Conservation (phyloP, 2,329 filamentous ascomycete genomes). For the Pseudopyricularia cyperi region DNA sequence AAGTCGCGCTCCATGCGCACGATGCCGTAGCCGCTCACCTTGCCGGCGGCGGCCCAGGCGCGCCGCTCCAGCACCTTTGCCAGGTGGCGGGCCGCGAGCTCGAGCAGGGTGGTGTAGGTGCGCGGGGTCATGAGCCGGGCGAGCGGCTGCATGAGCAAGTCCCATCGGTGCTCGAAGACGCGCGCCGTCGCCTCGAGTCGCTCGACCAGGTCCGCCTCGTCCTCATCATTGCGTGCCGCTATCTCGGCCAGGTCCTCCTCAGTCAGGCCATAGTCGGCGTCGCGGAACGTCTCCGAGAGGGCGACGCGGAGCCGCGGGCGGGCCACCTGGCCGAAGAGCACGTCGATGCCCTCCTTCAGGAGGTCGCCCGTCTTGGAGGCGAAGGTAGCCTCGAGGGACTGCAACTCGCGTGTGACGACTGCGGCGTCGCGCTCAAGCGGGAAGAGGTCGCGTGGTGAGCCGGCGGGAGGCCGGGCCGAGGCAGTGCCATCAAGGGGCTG, state of each 20-base stretch:
- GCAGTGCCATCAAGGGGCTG: background rate
- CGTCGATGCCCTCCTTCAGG: conserved; percentile 69
- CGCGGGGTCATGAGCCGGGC: conserved; percentile 69
- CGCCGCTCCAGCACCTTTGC: conserved; percentile 75
- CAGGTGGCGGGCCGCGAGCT: conserved; percentile 61
- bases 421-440: conserved; percentile 65
- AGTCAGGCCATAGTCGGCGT: conserved; percentile 69
- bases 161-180: conserved; percentile 78
- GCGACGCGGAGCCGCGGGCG: conserved; percentile 75
- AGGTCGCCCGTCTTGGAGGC: conserved; percentile 68
- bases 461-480: conserved; percentile 6
- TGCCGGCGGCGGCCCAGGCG: conserved; percentile 66
- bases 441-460: conserved; percentile 51
- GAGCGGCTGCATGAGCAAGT: conserved; percentile 71
- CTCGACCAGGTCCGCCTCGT: conserved; percentile 22
- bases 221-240: conserved; percentile 38
- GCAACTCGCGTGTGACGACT: conserved; percentile 56
- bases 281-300: conserved; percentile 78
- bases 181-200: conserved; percentile 57
- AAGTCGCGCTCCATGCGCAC: conserved; percentile 78
- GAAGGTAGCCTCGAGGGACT: conserved; percentile 58
- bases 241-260: conserved; percentile 47
- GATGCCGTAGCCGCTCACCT: conserved; percentile 68
- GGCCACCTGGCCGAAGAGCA: conserved; percentile 78
- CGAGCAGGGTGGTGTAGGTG: conserved; percentile 65